Conservation (phyloP, 768 basidiomycete species). For the Pleurotus sapidus region DNA sequence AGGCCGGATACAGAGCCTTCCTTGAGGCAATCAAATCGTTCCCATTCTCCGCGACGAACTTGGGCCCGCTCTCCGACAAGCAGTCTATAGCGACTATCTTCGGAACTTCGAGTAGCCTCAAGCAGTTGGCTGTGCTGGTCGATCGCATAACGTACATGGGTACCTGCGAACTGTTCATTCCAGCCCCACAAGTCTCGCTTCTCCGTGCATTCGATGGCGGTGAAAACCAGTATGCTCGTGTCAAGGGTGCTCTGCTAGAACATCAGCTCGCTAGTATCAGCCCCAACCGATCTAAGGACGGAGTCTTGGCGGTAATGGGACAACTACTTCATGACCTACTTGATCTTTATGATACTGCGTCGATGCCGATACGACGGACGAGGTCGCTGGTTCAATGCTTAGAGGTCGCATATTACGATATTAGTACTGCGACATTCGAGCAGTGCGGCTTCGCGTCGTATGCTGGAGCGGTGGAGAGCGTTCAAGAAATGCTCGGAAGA, state of each 20-base stretch:
- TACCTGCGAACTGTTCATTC: constrained; percentile 61
- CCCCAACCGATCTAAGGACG: constrained; percentile 54
- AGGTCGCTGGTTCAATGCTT: constrained; percentile 54
- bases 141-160: constrained; percentile 68
- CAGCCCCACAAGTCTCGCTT: constrained; percentile 48
- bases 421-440: constrained; percentile 8
- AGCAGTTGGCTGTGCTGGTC: constrained; percentile 57
- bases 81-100: constrained; percentile 32
- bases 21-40: constrained; percentile 48
- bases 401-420: constrained; percentile 45
- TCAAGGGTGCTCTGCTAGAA: constrained; percentile 58
- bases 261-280: constrained; percentile 59
- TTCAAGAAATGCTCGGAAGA: constrained; percentile 34
- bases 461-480: constrained; percentile 37
- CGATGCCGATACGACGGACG: constrained; percentile 57
- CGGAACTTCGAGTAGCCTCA: constrained; percentile 36
- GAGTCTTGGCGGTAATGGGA: constrained; percentile 36
- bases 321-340: constrained; percentile 48
- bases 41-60: constrained; percentile 43
- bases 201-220: constrained; percentile 15
- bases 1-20: constrained; percentile 65
- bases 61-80: constrained; percentile 31
- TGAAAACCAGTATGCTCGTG: constrained; percentile 15
- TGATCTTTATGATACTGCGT: constrained; percentile 40
- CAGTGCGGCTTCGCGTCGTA: constrained; percentile 21